Evolutionary conservation across 768 basidiomycete species (phyloP).

Genomic region (Pulveroboletus sp.): DNA sequence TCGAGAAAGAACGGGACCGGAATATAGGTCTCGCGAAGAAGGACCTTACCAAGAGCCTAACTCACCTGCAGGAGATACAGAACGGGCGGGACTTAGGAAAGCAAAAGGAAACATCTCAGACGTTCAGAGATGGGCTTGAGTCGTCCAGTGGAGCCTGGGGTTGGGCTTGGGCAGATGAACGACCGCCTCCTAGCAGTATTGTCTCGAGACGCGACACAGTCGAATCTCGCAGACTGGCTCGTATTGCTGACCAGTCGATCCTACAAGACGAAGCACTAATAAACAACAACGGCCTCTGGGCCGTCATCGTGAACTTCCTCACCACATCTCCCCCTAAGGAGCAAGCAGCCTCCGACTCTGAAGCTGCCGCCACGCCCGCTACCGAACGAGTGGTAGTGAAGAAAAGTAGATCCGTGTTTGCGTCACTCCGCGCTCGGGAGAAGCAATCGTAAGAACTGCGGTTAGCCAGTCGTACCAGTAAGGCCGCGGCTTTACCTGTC

Average conservation of each 20-base stretch:
- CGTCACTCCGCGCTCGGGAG: constrained; percentile 20
- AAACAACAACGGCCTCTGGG: constrained; percentile 73
- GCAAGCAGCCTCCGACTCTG: constrained; percentile 21
- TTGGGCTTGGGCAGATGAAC: constrained; percentile 85
- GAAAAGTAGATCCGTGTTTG: constrained; percentile 29
- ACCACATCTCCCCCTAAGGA: constrained; percentile 48
- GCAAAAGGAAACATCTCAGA: constrained; percentile 17
- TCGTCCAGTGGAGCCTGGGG: constrained; percentile 57
- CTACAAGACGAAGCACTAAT: constrained; percentile 53
- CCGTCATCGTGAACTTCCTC: constrained; percentile 59
- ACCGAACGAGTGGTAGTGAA: not conserved
- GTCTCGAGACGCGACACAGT: constrained; percentile 83
- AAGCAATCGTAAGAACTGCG: constrained; percentile 2
- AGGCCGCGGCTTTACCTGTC: not conserved
- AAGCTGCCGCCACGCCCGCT: constrained; percentile 3
- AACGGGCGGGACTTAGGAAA: constrained; percentile 18
- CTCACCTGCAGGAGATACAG: constrained; percentile 36
- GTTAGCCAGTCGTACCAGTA: not conserved
- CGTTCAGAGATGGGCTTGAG: constrained; percentile 32
- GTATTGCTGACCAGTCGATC: constrained; percentile 65
- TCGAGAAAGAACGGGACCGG: constrained; percentile 65
- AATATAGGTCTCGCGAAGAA: constrained; percentile 62
- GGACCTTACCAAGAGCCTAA: constrained; percentile 55
- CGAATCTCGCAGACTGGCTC: constrained; percentile 70
- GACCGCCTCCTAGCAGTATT: constrained; percentile 89